Percentiles rank a stretch among this genome's conserved stretches.
Conservation (phyloP, 306 rosid genomes). For the Quillaja saponaria region DNA sequence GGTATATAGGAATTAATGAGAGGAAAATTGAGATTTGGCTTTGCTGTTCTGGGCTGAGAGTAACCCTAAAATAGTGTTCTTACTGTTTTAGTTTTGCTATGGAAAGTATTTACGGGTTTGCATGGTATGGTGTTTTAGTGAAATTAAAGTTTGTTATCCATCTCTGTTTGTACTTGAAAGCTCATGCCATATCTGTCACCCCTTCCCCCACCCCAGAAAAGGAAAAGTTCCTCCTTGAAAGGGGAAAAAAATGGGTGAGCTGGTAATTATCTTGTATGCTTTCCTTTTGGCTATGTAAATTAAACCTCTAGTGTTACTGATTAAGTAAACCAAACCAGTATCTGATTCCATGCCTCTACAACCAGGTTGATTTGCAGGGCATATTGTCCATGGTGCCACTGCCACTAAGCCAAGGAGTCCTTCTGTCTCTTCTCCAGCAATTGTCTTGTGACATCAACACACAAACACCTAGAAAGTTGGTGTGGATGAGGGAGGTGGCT, state of each 20-base stretch:
- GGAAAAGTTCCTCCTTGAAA: too few species aligned
- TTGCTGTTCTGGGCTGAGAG: too few species aligned
- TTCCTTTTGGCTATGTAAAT: constrained; percentile 13
- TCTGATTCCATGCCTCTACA: constrained; percentile 19
- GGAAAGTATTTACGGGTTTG: too few species aligned
- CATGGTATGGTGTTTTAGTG: too few species aligned
- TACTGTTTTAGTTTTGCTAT: too few species aligned
- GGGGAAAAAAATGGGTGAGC: not conserved
- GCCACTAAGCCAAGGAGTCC: constrained; percentile 75
- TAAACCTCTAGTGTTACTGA: constrained; percentile 12
- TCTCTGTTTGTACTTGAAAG: constrained; percentile 4
- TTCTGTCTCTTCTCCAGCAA: constrained; percentile 71
- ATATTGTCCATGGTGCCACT: constrained; percentile 55
- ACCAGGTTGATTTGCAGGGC: constrained; percentile 61
- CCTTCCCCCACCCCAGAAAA: not conserved
- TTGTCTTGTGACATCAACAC: constrained; percentile 52
- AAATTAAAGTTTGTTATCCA: not conserved
- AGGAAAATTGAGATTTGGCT: too few species aligned
- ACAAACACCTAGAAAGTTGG: constrained; percentile 53
- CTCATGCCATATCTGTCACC: constrained; percentile 11
- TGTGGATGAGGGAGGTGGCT: constrained; percentile 74
- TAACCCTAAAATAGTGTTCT: too few species aligned
- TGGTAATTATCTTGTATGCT: constrained; percentile 2
- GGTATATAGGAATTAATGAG: too few species aligned
- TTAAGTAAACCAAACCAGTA: constrained; percentile 1